Conservation (phyloP, 306 rosid genomes). For the Crataegus laevigata region DNA sequence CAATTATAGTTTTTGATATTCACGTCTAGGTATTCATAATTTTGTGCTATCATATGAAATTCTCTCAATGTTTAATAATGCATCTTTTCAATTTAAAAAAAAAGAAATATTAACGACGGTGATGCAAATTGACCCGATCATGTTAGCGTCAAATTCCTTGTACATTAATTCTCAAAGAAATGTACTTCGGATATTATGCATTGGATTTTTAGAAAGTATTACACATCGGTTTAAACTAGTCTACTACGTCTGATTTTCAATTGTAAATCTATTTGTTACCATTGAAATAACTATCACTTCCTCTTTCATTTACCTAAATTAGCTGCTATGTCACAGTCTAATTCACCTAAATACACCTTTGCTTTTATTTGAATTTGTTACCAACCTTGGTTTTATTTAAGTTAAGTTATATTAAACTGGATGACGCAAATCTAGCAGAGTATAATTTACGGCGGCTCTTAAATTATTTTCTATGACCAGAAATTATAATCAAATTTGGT, state of each 20-base stretch:
- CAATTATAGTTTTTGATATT: no score
- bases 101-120: conserved; percentile 4
- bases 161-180: background rate
- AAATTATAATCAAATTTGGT: background rate
- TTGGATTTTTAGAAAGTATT: no score
- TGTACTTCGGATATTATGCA: background rate
- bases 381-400: background rate
- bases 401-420: no score
- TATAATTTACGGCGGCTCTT: background rate
- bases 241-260: no score
- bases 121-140: conserved; percentile 7
- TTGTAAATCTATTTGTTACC: background rate
- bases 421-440: background rate
- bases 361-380: background rate
- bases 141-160: background rate
- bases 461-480: background rate
- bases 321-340: conserved; percentile 23
- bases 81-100: no score
- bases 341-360: conserved; percentile 8
- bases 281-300: background rate
- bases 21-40: no score
- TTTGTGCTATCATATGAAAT: no score
- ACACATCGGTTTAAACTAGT: no score
- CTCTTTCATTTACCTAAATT: background rate
- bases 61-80: no score